These are phyloP conservation scores for Candida awuae DNA, from an alignment of 805 yeast species.

Conservation along the genomic window DNA sequence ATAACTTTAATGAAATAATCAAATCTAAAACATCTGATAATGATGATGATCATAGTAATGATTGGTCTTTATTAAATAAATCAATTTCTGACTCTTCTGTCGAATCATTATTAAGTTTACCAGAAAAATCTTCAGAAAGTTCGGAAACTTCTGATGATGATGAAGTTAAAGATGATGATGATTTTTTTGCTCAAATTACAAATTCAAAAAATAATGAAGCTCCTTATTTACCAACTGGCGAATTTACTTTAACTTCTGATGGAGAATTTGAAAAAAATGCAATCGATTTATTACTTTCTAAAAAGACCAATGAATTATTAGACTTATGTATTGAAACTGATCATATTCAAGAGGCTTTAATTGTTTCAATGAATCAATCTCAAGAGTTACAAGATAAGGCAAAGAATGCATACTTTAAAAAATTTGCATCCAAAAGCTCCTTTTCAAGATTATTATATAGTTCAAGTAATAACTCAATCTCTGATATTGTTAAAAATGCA, in stretches of 20 bases:
- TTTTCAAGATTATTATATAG: conserved; percentile 71
- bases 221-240: conserved; percentile 43
- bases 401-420: conserved; percentile 59
- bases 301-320: conserved; percentile 61
- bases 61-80: conserved; percentile 57
- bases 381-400: conserved; percentile 60
- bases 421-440: conserved; percentile 41
- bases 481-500: conserved; percentile 71
- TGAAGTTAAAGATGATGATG: conserved; percentile 29
- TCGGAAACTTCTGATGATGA: conserved; percentile 10
- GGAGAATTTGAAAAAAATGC: conserved; percentile 39
- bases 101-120: conserved; percentile 3
- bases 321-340: conserved; percentile 55
- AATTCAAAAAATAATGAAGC: conserved; percentile 10
- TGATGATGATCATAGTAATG: conserved; percentile 31
- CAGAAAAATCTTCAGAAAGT: not conserved
- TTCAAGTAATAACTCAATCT: conserved; percentile 42
- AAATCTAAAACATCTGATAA: conserved; percentile 29
- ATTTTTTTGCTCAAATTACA: conserved; percentile 31
- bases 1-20: conserved; percentile 47
- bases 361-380: conserved; percentile 65
- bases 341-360: conserved; percentile 67
- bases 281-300: conserved; percentile 45
- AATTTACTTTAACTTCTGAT: conserved; percentile 34
- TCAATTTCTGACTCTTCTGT: conserved; percentile 31